These are phyloP conservation scores for Fistulifera pelliculosa DNA, from an alignment of 108 stramenopile genomes.

Conservation along the genomic window DNA sequence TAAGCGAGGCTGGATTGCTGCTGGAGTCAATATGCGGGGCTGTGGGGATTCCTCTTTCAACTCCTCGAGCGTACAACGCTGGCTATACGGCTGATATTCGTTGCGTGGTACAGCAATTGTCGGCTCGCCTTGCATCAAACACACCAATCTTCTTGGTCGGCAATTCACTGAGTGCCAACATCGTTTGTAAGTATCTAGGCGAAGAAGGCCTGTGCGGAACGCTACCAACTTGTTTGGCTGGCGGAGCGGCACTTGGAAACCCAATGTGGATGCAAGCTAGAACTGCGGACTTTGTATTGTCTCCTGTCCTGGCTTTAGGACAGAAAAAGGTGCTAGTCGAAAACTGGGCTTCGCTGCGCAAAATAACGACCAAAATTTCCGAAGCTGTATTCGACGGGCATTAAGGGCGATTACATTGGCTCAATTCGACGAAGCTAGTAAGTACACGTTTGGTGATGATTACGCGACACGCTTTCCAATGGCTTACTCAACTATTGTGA, in stretches of 20 bases:
- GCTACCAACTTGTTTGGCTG: slow-evolving; percentile 60
- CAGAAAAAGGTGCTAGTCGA: slow-evolving; percentile 55
- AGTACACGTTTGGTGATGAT: too few relatives aligned
- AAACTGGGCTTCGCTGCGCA: slow-evolving; percentile 19
- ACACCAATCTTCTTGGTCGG: slow-evolving; percentile 65
- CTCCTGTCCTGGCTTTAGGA: slow-evolving; percentile 49
- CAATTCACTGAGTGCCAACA: slow-evolving; percentile 71
- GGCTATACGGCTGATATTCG: slow-evolving; percentile 76
- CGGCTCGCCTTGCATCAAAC: slow-evolving; percentile 35
- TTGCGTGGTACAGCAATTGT: slow-evolving; percentile 46
- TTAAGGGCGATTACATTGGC: slow-evolving; percentile 46
- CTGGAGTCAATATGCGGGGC: slow-evolving; percentile 72
- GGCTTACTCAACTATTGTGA: too few relatives aligned
- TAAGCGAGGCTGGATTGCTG: slow-evolving; percentile 70
- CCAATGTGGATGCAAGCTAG: slow-evolving; percentile 55
- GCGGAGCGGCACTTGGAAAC: slow-evolving; percentile 69
- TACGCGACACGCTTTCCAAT: too few relatives aligned
- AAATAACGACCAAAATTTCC: slow-evolving; percentile 43
- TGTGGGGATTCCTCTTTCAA: slow-evolving; percentile 48
- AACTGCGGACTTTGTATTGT: slow-evolving; percentile 47
- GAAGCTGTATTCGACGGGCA: slow-evolving; percentile 28
- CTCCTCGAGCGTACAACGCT: slow-evolving; percentile 66
- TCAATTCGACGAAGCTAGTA: slow-evolving; percentile 41
- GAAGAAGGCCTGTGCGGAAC: slow-evolving; percentile 73
- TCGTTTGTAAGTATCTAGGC: slow-evolving; percentile 79